Conservation (phyloP, 2,329 filamentous ascomycete genomes). For the Diaporthe nobilis region DNA sequence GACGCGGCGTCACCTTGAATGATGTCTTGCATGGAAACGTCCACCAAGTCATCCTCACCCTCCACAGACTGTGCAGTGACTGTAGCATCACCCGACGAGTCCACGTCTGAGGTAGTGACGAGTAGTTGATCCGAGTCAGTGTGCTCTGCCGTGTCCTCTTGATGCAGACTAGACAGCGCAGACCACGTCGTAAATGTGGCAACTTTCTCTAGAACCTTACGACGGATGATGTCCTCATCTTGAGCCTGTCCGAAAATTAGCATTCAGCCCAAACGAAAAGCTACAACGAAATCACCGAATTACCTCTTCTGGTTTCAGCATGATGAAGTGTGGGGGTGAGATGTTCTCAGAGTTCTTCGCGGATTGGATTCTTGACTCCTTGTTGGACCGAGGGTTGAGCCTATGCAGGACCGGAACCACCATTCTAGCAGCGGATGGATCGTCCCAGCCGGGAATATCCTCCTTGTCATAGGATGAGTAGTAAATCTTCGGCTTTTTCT, state of each 20-base stretch:
- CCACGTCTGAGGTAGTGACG: constrained; percentile 73
- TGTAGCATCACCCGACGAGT: constrained; percentile 74
- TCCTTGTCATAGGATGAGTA: constrained; percentile 60
- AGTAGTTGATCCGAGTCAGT: constrained; percentile 79
- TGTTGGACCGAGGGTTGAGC: constrained; percentile 49
- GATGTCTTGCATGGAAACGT: constrained; percentile 85
- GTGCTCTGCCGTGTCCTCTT: constrained; percentile 67
- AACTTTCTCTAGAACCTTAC: constrained; percentile 84
- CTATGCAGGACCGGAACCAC: constrained; percentile 81
- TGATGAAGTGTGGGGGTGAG: constrained; percentile 77
- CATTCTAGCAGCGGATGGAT: constrained; percentile 74
- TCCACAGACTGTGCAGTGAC: constrained; percentile 85
- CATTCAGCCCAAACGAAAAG: constrained; percentile 49
- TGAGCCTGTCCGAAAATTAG: constrained; percentile 57
- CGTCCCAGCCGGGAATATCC: constrained; percentile 67
- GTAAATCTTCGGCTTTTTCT: constrained; percentile 58
- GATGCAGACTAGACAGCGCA: not conserved
- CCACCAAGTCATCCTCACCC: constrained; percentile 91
- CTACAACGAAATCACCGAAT: constrained; percentile 42
- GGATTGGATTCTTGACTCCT: constrained; percentile 4
- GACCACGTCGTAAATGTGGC: constrained; percentile 81
- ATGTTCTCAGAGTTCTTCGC: constrained; percentile 48
- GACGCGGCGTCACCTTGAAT: constrained; percentile 49
- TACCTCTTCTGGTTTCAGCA: constrained; percentile 81
- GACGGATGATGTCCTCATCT: constrained; percentile 78